Evolutionary conservation across 2,329 filamentous ascomycete species (phyloP).

Genomic region (Stagonosporopsis vannaccii): DNA sequence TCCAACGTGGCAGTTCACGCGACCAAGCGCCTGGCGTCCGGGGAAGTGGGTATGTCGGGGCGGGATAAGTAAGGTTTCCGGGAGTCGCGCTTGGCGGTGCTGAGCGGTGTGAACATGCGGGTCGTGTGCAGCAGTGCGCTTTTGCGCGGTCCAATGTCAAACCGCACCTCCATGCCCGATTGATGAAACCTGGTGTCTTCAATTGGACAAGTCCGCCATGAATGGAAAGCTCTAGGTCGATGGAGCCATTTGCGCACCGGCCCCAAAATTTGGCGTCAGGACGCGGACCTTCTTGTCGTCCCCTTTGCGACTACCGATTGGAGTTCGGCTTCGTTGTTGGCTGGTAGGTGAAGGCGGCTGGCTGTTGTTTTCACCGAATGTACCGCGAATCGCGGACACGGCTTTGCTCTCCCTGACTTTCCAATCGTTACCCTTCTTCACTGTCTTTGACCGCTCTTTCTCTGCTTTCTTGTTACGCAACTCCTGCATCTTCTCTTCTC

Average conservation of each 20-base stretch:
- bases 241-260: slow-evolving; percentile 17
- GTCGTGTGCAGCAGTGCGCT: slow-evolving; percentile 5
- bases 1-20: slow-evolving; percentile 9
- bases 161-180: not conserved
- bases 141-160: not conserved
- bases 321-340: slow-evolving; percentile 19
- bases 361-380: slow-evolving; percentile 34
- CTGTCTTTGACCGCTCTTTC: slow-evolving; percentile 44
- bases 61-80: slow-evolving; percentile 2
- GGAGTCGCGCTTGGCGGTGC: slow-evolving; percentile 5
- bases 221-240: slow-evolving; percentile 1
- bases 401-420: slow-evolving; percentile 54
- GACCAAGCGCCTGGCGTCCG: slow-evolving; percentile 5
- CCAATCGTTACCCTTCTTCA: slow-evolving; percentile 52
- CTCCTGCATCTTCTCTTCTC: slow-evolving; percentile 44
- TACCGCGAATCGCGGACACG: slow-evolving; percentile 49
- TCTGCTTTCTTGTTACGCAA: slow-evolving; percentile 40
- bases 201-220: slow-evolving; percentile 7
- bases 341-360: slow-evolving; percentile 18
- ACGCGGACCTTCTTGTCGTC: slow-evolving; percentile 43
- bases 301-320: slow-evolving; percentile 23
- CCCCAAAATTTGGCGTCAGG: slow-evolving; percentile 26
- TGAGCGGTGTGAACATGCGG: slow-evolving; percentile 19
- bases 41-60: slow-evolving; percentile 15
- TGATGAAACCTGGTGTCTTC: not conserved